phyloP scores from a whole-genome alignment of 495 filamentous ascomycete genomes.

The Xylaria bambusicola region DNA sequence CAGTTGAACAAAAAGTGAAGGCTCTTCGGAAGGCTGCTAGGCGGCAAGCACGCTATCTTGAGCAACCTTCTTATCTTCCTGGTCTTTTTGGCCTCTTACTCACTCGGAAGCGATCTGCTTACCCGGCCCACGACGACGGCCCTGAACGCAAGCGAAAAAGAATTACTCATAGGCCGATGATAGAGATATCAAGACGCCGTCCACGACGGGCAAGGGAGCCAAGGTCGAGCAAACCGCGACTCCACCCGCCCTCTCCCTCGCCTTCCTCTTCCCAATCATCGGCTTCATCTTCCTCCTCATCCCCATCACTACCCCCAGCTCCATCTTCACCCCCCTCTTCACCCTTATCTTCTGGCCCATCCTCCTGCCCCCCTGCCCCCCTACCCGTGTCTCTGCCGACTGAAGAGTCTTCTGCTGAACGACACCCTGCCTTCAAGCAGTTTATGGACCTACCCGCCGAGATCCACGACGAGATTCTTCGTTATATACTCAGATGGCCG shows the following conservation, averaged over 20 bases:
- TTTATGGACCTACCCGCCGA: constrained; percentile 30
- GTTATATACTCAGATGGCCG: constrained; percentile 33
- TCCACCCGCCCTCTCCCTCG: too few species aligned
- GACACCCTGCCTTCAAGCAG: constrained; percentile 1
- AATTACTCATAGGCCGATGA: neutral
- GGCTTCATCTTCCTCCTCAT: neutral
- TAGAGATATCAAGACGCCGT: neutral
- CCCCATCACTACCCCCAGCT: neutral
- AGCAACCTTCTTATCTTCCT: neutral
- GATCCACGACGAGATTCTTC: constrained; percentile 39
- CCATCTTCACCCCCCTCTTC: neutral
- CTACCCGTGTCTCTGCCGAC: too few species aligned
- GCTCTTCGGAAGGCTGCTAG: neutral
- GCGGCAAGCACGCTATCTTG: neutral
- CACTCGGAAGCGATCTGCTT: neutral
- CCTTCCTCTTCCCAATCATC: too few species aligned
- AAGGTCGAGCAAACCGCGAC: constrained; percentile 17
- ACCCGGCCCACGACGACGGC: constrained; percentile 4
- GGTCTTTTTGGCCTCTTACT: neutral
- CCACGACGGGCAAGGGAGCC: constrained; percentile 15
- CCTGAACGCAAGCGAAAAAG: neutral
- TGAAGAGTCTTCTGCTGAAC: neutral
- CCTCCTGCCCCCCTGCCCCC: too few species aligned
- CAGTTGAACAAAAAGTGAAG: neutral
- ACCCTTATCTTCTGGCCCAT: too few species aligned